These are phyloP conservation scores for Lachancea sp. DNA, from an alignment of 805 yeast genomes.

Conservation along the genomic window DNA sequence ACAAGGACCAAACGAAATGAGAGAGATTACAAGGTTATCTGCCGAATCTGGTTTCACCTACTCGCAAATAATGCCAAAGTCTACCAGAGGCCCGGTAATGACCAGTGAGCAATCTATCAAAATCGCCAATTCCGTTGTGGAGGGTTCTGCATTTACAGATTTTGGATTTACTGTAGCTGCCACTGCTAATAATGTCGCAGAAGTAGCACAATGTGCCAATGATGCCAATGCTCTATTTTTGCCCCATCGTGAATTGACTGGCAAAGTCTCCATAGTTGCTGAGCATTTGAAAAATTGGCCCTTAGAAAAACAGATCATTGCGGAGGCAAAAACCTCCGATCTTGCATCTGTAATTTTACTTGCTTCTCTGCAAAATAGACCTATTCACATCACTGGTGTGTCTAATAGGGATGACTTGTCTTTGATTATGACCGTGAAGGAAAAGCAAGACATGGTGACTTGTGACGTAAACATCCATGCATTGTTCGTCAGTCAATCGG, in stretches of 20 bases:
- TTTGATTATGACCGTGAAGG: conserved; percentile 78
- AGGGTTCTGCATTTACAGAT: conserved; percentile 68
- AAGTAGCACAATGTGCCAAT: conserved; percentile 53
- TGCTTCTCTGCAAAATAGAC: conserved; percentile 79
- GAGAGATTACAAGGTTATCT: conserved; percentile 60
- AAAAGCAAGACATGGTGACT: conserved; percentile 73
- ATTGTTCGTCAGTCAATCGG: conserved; percentile 66
- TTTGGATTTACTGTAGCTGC: conserved; percentile 81
- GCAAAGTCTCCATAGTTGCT: conserved; percentile 71
- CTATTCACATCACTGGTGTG: conserved; percentile 85
- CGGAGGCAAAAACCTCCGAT: conserved; percentile 88
- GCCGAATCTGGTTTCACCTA: conserved; percentile 85
- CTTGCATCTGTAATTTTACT: conserved; percentile 86
- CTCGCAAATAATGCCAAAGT: conserved; percentile 71
- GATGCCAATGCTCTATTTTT: conserved; percentile 74
- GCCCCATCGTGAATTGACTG: conserved; percentile 68
- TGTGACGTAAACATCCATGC: conserved; percentile 83
- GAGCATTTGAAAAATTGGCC: conserved; percentile 85
- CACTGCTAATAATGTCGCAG: conserved; percentile 57
- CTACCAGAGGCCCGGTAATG: conserved; percentile 53
- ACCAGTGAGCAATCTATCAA: conserved; percentile 59
- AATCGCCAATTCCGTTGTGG: conserved; percentile 48
- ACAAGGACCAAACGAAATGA: conserved; percentile 50
- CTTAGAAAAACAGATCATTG: conserved; percentile 69
- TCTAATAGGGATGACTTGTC: conserved; percentile 74